Percentiles rank a stretch among this genome's conserved stretches.
These are phyloP conservation scores for Viola odorata DNA, from an alignment of 345 rosid genomes.

Conservation along the genomic window DNA sequence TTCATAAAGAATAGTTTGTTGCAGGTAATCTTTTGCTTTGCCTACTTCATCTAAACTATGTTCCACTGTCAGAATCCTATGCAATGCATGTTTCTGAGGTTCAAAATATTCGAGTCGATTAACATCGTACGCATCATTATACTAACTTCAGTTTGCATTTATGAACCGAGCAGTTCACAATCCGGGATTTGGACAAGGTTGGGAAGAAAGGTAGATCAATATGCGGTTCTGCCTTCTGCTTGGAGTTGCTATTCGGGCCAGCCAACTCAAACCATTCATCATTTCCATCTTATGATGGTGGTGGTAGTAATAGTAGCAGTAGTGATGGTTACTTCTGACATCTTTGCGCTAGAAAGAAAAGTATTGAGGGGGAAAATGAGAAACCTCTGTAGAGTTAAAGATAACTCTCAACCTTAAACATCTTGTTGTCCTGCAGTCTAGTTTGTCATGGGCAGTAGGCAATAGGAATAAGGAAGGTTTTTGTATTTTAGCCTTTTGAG, in stretches of 20 bases:
- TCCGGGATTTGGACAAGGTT: conserved; percentile 70
- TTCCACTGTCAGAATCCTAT: no score
- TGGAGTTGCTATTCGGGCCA: conserved; percentile 82
- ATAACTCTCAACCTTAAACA: no score
- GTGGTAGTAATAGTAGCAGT: background rate
- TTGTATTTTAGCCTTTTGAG: conserved; percentile 14
- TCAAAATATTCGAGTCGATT: no score
- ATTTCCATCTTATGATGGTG: conserved; percentile 6
- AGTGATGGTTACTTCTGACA: background rate
- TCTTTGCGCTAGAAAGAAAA: no score
- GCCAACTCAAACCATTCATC: conserved; percentile 39
- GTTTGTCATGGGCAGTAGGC: conserved; percentile 14
- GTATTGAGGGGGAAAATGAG: background rate
- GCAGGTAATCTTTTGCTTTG: conserved; percentile 41
- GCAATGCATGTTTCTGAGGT: no score
- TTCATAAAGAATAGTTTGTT: conserved; percentile 76
- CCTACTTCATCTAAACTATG: background rate
- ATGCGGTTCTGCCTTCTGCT: conserved; percentile 70
- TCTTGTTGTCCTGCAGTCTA: conserved; percentile 6
- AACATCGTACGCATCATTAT: background rate
- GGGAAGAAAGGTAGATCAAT: conserved; percentile 64
- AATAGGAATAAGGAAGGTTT: conserved; percentile 1
- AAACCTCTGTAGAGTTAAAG: conserved; percentile 6
- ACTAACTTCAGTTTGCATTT: background rate
- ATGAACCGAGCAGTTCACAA: conserved; percentile 44